Percentiles rank a stretch among this genome's conserved stretches.
phyloP scores from a whole-genome alignment of 768 basidiomycete species.

The Amanita thiersii region DNA sequence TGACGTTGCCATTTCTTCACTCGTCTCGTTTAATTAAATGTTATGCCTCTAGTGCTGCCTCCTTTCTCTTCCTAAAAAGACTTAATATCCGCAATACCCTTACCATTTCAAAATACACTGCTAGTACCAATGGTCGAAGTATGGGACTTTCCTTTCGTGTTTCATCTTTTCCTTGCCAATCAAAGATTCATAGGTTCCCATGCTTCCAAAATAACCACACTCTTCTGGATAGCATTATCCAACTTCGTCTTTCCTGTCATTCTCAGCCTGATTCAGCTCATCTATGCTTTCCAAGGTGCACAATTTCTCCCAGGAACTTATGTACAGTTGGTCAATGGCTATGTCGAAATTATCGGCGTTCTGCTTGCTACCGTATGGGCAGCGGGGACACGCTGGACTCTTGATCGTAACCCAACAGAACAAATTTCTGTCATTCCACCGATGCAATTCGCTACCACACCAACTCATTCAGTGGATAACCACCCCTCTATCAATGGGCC shows the following conservation, averaged over 20 bases:
- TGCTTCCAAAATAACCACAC: neutral
- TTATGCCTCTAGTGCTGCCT: neutral
- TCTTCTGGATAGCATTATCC: constrained; percentile 1
- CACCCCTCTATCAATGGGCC: too few relatives aligned
- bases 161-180: neutral
- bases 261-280: neutral
- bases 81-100: neutral
- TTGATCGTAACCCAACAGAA: too few relatives aligned
- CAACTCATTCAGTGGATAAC: too few relatives aligned
- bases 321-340: neutral
- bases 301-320: neutral
- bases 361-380: neutral
- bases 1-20: neutral
- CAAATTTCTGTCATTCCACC: too few relatives aligned
- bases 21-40: neutral
- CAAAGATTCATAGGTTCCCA: neutral
- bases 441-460: too few relatives aligned
- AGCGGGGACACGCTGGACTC: neutral
- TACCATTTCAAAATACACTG: neutral
- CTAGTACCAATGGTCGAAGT: neutral
- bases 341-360: constrained; percentile 5
- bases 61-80: neutral
- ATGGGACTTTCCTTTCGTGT: neutral
- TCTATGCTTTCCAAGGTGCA: neutral
- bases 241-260: constrained; percentile 4